These are phyloP conservation scores for Pestalotiopsis sp. DNA, from an alignment of 2,329 filamentous ascomycete genomes.

Conservation along the genomic window DNA sequence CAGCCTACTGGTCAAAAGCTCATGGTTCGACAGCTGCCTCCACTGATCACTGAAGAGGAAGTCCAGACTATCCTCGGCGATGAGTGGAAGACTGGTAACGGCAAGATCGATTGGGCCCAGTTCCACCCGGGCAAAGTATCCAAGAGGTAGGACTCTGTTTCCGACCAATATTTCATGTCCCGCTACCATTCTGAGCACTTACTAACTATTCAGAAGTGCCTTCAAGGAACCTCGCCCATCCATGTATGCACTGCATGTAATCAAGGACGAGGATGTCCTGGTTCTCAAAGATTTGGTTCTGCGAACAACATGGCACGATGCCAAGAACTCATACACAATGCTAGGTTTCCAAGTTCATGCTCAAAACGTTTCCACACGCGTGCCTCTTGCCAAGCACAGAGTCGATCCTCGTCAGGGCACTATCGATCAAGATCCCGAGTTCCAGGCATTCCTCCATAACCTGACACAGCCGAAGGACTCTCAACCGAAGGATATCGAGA, in stretches of 20 bases:
- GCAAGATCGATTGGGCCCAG: slow-evolving; percentile 82
- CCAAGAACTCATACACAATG: slow-evolving; percentile 74
- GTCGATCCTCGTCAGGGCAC: slow-evolving; percentile 87
- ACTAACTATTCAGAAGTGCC: slow-evolving; percentile 51
- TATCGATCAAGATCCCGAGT: slow-evolving; percentile 95
- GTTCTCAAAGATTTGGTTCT: slow-evolving; percentile 73
- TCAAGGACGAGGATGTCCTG: slow-evolving; percentile 69
- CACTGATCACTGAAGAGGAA: slow-evolving; percentile 80
- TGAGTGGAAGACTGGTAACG: slow-evolving; percentile 80
- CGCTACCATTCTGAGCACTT: not conserved
- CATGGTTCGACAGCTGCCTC: slow-evolving; percentile 81
- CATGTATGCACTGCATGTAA: slow-evolving; percentile 80
- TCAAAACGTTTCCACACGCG: slow-evolving; percentile 80
- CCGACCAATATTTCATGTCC: slow-evolving; percentile 3
- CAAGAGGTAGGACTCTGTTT: slow-evolving; percentile 66
- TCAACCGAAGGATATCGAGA: slow-evolving; percentile 50
- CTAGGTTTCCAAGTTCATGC: slow-evolving; percentile 75
- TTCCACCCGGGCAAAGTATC: slow-evolving; percentile 73
- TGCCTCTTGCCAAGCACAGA: slow-evolving; percentile 74
- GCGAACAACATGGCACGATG: slow-evolving; percentile 75
- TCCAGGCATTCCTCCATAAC: slow-evolving; percentile 88
- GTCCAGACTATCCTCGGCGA: slow-evolving; percentile 73
- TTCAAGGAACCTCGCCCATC: slow-evolving; percentile 83
- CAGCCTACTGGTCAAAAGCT: slow-evolving; percentile 76
- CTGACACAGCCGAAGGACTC: slow-evolving; percentile 68